Percentiles rank a stretch among this genome's conserved stretches.
phyloP scores from a whole-genome alignment of 768 basidiomycete genomes.

The Boletus rex-veris region DNA sequence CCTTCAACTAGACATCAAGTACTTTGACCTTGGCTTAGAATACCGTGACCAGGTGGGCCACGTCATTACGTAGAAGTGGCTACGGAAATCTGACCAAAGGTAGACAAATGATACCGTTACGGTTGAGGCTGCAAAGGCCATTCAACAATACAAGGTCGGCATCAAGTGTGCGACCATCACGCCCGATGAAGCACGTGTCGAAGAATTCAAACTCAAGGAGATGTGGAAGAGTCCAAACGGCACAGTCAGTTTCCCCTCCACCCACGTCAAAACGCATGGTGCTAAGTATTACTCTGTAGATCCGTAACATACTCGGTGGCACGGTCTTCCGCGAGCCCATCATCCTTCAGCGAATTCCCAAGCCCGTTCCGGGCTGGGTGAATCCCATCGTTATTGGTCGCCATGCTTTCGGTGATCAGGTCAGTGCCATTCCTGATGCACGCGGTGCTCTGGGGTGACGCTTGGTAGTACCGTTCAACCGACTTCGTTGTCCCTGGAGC shows the following conservation, averaged over 20 bases:
- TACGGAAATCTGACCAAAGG: neutral
- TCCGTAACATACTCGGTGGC: conserved; percentile 96
- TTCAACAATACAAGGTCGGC: conserved; percentile 90
- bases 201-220: conserved; percentile 97
- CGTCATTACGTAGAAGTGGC: neutral
- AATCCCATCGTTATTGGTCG: conserved; percentile 96
- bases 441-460: conserved; percentile 7
- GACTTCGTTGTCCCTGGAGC: conserved; percentile 90
- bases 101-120: conserved; percentile 95
- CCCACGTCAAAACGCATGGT: neutral
- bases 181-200: conserved; percentile 92
- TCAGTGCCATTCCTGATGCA: conserved; percentile 28
- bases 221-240: conserved; percentile 99
- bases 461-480: conserved; percentile 78
- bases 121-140: conserved; percentile 90
- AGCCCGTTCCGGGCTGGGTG: conserved; percentile 93
- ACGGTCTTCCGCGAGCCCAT: conserved; percentile 99
- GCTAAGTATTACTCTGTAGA: conserved; percentile 41
- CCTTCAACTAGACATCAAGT: conserved; percentile 94
- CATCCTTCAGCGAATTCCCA: conserved; percentile 84
- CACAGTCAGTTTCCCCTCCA: conserved; percentile 52
- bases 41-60: conserved; percentile 74
- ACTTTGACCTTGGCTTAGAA: conserved; percentile 95
- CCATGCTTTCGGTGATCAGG: conserved; percentile 97
- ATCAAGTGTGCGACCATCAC: conserved; percentile 99